Conservation (phyloP, 495 filamentous ascomycete genomes). For the Aspergillus nidulans region DNA sequence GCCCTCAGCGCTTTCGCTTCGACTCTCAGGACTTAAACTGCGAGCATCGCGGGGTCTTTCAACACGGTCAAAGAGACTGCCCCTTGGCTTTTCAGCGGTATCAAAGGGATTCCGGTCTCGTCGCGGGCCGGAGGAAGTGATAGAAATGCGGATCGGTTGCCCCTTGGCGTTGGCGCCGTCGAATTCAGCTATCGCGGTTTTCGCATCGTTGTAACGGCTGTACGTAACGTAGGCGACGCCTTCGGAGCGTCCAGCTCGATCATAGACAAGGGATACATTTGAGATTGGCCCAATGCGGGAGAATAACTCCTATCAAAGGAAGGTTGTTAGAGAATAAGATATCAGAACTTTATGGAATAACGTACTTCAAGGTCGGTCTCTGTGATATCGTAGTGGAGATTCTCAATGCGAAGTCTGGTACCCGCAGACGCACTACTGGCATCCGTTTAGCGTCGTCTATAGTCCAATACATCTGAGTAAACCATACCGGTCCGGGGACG, state of each 20-base stretch:
- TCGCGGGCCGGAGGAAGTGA: conserved; percentile 54
- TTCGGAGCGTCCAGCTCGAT: conserved; percentile 85
- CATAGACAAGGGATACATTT: conserved; percentile 72
- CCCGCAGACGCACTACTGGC: conserved; percentile 40
- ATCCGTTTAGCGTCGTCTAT: conserved; percentile 6
- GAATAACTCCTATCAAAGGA: conserved; percentile 65
- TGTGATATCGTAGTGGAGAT: conserved; percentile 89
- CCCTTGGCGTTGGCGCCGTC: conserved; percentile 90
- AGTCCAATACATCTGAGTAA: conserved; percentile 10
- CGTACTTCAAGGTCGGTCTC: conserved; percentile 78
- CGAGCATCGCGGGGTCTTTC: conserved; percentile 40
- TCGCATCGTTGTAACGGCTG: conserved; percentile 61
- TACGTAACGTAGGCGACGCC: conserved; percentile 86
- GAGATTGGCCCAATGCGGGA: conserved; percentile 67
- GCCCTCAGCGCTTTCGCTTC: conserved; percentile 25
- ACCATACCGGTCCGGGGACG: conserved; percentile 49
- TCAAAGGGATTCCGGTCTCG: conserved; percentile 49
- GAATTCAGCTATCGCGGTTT: conserved; percentile 70
- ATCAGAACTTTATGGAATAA: not conserved
- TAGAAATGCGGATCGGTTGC: conserved; percentile 79
- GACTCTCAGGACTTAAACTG: conserved; percentile 38
- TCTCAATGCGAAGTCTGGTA: conserved; percentile 79
- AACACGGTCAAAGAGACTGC: conserved; percentile 73
- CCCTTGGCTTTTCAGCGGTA: conserved; percentile 60
- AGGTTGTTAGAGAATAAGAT: not conserved